Evolutionary conservation across 2,329 filamentous ascomycete genomes (phyloP).

Genomic region (Nemania sp.): DNA sequence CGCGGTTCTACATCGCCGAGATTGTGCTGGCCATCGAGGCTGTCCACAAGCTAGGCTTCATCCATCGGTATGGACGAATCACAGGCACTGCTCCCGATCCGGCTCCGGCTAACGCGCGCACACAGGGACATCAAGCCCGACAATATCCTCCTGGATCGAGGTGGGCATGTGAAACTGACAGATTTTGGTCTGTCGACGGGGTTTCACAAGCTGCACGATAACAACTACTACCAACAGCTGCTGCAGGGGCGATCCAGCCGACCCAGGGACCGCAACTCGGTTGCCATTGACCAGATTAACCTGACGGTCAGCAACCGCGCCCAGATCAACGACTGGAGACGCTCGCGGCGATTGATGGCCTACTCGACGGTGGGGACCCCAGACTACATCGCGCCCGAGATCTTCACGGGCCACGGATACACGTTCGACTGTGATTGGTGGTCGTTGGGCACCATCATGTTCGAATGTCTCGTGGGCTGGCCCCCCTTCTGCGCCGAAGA

Average conservation of each 20-base stretch:
- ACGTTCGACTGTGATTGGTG: slow-evolving; percentile 99
- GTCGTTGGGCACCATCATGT: slow-evolving; percentile 99
- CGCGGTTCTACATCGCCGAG: slow-evolving; percentile 98
- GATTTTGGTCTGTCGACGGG: slow-evolving; percentile 98
- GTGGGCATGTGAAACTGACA: slow-evolving; percentile 96
- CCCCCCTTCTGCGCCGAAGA: slow-evolving; percentile 98
- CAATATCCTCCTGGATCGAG: slow-evolving; percentile 94
- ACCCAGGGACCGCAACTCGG: slow-evolving; percentile 83
- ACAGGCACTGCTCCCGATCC: neutral
- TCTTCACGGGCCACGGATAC: slow-evolving; percentile 96
- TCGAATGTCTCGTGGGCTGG: slow-evolving; percentile 98
- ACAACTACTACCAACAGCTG: slow-evolving; percentile 97
- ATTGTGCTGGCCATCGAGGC: slow-evolving; percentile 98
- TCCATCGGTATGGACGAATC: slow-evolving; percentile 79
- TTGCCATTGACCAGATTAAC: slow-evolving; percentile 97
- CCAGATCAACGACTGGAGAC: slow-evolving; percentile 98
- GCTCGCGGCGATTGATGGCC: slow-evolving; percentile 91
- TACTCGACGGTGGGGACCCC: slow-evolving; percentile 98
- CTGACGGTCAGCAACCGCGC: slow-evolving; percentile 96
- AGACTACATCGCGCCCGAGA: slow-evolving; percentile 98
- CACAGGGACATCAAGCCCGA: slow-evolving; percentile 93
- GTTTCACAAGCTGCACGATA: slow-evolving; percentile 97
- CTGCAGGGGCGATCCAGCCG: slow-evolving; percentile 77
- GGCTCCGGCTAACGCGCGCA: slow-evolving; percentile 58
- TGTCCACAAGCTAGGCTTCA: slow-evolving; percentile 96